Evolutionary conservation across 106 monocot genomes (phyloP).

Genomic region (Alisma plantagoaquatica): DNA sequence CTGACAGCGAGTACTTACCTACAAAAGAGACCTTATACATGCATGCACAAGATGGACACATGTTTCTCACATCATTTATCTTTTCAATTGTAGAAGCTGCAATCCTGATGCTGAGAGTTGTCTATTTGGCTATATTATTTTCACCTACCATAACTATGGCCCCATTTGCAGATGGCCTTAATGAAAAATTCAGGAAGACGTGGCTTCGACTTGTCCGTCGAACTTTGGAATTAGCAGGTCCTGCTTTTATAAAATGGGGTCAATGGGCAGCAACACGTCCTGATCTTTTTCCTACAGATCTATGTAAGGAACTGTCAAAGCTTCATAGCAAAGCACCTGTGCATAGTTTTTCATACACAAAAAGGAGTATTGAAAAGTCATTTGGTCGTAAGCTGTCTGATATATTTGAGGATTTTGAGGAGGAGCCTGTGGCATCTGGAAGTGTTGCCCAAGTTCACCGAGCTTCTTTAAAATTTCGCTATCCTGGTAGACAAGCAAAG

Average conservation of each 20-base stretch:
- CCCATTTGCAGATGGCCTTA: conserved; percentile 54
- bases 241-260: conserved; percentile 97
- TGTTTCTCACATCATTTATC: conserved; percentile 27
- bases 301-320: conserved; percentile 59
- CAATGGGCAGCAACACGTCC: conserved; percentile 96
- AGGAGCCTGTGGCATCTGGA: conserved; percentile 80
- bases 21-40: conserved; percentile 28
- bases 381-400: conserved; percentile 60
- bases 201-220: conserved; percentile 62
- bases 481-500: conserved; percentile 30
- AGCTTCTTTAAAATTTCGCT: conserved; percentile 45
- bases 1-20: conserved; percentile 42
- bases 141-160: conserved; percentile 47
- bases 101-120: conserved; percentile 40
- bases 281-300: conserved; percentile 76
- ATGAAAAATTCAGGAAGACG: conserved; percentile 35
- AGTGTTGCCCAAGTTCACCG: conserved; percentile 88
- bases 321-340: conserved; percentile 75
- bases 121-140: conserved; percentile 56
- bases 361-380: conserved; percentile 63
- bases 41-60: conserved; percentile 38
- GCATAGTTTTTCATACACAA: conserved; percentile 61
- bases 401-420: conserved; percentile 82
- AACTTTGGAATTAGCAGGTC: conserved; percentile 69
- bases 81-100: conserved; percentile 41